Conservation (phyloP, 2,329 filamentous ascomycete genomes). For the Cryphonectria radicalis region DNA sequence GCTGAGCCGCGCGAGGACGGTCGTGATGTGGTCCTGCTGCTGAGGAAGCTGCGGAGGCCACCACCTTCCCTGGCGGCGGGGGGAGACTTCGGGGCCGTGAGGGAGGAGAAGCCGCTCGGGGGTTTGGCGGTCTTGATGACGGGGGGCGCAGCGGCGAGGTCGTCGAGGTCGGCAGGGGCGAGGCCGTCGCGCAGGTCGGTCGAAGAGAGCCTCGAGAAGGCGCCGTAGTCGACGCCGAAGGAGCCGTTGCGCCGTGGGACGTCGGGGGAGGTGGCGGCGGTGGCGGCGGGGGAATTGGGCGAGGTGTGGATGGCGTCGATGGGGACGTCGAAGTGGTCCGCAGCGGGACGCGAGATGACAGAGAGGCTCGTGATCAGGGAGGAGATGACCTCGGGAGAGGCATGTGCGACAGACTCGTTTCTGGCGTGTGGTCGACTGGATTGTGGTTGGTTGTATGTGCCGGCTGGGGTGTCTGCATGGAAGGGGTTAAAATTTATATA, state of each 20-base stretch:
- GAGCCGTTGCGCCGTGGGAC: conserved; percentile 49
- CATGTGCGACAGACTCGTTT: conserved; percentile 42
- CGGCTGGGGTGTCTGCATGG: conserved; percentile 25
- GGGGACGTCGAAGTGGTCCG: conserved; percentile 69
- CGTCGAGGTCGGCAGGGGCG: conserved; percentile 53
- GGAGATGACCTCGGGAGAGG: conserved; percentile 72
- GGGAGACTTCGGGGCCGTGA: conserved; percentile 66
- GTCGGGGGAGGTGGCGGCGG: conserved; percentile 35
- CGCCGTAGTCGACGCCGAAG: conserved; percentile 76
- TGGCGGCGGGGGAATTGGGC: conserved; percentile 9
- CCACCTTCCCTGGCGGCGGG: conserved; percentile 44
- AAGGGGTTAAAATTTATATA: neutral
- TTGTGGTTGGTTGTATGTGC: conserved; percentile 9
- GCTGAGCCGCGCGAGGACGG: conserved; percentile 64
- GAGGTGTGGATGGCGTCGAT: conserved; percentile 43
- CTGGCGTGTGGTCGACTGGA: conserved; percentile 15
- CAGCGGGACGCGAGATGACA: conserved; percentile 69
- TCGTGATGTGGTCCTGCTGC: conserved; percentile 52
- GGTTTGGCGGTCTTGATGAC: conserved; percentile 82
- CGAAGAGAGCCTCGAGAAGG: conserved; percentile 59
- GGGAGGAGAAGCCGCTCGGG: conserved; percentile 73
- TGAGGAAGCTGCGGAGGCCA: conserved; percentile 64
- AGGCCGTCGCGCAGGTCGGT: conserved; percentile 51
- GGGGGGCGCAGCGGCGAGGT: conserved; percentile 67
- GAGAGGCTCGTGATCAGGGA: conserved; percentile 71